phyloP scores from a whole-genome alignment of 116 monocot genomes.

The Cymodocea nodosa region DNA sequence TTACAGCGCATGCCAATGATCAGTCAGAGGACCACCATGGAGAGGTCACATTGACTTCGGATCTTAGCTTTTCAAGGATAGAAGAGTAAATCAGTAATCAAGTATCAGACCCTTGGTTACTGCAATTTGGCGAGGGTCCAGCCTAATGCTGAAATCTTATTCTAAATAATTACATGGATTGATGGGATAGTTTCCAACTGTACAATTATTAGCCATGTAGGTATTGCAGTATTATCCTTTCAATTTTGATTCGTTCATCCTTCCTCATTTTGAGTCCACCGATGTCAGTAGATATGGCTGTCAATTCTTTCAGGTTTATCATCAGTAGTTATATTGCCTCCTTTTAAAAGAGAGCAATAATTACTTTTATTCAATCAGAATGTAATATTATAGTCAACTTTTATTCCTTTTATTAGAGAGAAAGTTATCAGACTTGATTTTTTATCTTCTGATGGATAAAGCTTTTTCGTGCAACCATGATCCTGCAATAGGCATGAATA shows the following conservation, averaged over 20 bases:
- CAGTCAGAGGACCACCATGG: neutral
- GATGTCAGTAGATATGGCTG: slow-evolving; percentile 2
- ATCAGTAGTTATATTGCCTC: slow-evolving; percentile 2
- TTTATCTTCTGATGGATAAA: too few species aligned
- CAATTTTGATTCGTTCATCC: neutral
- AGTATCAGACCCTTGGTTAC: neutral
- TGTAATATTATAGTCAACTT: neutral
- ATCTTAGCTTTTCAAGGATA: neutral
- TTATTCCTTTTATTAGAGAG: neutral
- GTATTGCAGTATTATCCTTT: neutral
- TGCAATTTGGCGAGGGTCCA: neutral
- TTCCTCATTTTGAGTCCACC: neutral
- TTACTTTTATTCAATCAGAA: neutral
- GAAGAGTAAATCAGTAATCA: neutral
- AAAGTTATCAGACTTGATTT: neutral
- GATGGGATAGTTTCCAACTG: neutral
- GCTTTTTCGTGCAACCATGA: too few species aligned
- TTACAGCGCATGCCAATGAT: neutral
- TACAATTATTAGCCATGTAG: neutral
- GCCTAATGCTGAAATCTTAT: neutral
- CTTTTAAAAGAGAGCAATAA: neutral
- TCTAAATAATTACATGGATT: neutral
- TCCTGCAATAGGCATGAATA: too few species aligned
- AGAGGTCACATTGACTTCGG: slow-evolving; percentile 2
- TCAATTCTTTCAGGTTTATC: slow-evolving; percentile 4